Percentiles rank a stretch among this genome's conserved stretches.
Conservation (phyloP, 306 rosid genomes). For the Dalbergia oliveri region DNA sequence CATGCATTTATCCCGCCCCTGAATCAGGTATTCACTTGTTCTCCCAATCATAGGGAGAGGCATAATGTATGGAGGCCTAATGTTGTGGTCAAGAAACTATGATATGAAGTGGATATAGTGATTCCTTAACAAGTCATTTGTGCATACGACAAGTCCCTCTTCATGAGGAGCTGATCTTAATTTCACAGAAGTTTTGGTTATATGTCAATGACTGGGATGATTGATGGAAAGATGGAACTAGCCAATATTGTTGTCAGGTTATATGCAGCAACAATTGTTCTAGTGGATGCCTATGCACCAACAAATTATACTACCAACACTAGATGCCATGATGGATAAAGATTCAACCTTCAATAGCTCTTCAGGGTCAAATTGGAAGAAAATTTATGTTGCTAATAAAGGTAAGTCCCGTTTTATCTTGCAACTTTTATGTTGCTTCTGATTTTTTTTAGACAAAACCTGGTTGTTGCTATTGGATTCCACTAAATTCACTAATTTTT, state of each 20-base stretch:
- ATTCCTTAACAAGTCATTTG: background rate
- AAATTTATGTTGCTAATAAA: constrained; percentile 10
- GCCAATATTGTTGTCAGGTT: constrained; percentile 31
- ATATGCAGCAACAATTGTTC: constrained; percentile 48
- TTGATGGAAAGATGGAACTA: background rate
- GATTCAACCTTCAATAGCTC: constrained; percentile 9
- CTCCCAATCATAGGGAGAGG: constrained; percentile 50
- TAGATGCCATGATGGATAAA: constrained; percentile 48
- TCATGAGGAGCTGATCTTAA: background rate
- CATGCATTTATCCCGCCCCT: no score
- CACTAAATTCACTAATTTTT: no score
- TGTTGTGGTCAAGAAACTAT: constrained; percentile 57
- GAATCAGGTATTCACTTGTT: no score
- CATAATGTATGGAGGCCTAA: constrained; percentile 65
- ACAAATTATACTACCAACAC: constrained; percentile 2
- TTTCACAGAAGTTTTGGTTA: constrained; percentile 26
- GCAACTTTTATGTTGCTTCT: no score
- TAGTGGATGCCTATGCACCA: constrained; percentile 40
- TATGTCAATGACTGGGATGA: constrained; percentile 36
- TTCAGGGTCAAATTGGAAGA: background rate
- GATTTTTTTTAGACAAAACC: no score
- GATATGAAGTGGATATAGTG: constrained; percentile 57
- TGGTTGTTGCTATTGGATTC: no score
- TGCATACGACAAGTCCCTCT: constrained; percentile 9
- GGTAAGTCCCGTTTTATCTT: background rate